Evolutionary conservation across 768 basidiomycete species (phyloP), one percentile per base, ranked within the genome.

Genomic region (Pilatotrama ljubarskyi): DNA sequence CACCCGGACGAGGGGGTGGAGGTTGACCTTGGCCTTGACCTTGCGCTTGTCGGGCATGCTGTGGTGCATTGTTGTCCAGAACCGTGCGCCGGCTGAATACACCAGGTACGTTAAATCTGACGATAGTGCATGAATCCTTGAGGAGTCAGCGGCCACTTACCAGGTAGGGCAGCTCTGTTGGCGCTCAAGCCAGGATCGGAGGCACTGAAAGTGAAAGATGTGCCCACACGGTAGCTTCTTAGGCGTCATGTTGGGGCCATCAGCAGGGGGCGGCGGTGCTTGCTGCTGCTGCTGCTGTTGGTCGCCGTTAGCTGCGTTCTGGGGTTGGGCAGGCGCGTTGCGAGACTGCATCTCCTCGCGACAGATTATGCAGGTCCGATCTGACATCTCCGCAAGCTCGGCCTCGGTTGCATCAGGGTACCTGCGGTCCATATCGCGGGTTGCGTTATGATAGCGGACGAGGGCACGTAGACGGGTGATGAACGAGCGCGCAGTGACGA

Each of bases 101-200:
- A 15, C 14, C 22, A 42, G 37, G 40, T 25, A 36, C 29, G 15
- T 49, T 52, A 58, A 37, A 22, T 35, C 37, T n/a, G 8, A 11
- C 22, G 47, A 42, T 17, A 46, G 53, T 35, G 40, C 22, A 48
- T 51, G 59, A 38, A 60, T 49, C 43, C 40, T 4, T 40, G 38
- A 41, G 24, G 26, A 36, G 25, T 36, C 4, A 41, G 43, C 18
- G 58, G 57, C 20, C 35, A 73, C 88, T 74, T 50, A 96, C 96
- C 96, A 99, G 41, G 97, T 99, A 1, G 97, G 97, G 72, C 97
- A 99, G 66, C 92, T 98, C 74, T 98, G 97, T 73, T 99, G 97
- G 43, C 97, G 83, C 74, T 99, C 97, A 25, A 99, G 82, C 97
- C 97, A 99, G 20, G 93, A 95, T 40, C 94, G 83, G 63, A 99